These are phyloP conservation scores for Wickerhamomyces chambardii DNA, from an alignment of 805 yeast genomes.

Conservation along the genomic window DNA sequence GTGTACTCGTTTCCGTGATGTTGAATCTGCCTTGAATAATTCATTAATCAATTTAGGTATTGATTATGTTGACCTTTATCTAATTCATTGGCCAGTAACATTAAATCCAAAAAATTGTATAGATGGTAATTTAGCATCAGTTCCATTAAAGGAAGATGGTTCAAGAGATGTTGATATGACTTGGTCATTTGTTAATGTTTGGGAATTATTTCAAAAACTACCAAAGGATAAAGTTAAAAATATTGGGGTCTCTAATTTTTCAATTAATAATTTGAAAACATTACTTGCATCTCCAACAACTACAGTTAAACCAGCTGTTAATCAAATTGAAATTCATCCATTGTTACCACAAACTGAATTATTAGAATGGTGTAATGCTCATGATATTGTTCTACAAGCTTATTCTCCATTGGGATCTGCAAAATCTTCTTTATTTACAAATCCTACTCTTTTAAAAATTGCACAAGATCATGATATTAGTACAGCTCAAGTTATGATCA, in stretches of 20 bases:
- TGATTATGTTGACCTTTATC: slow-evolving; percentile 67
- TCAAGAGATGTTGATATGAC: slow-evolving; percentile 25
- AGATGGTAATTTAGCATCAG: slow-evolving; percentile 14
- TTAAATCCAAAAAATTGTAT: slow-evolving; percentile 29
- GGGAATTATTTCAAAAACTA: slow-evolving; percentile 54
- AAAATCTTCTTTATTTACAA: slow-evolving; percentile 39
- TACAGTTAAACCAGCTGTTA: slow-evolving; percentile 52
- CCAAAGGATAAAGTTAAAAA: slow-evolving; percentile 46
- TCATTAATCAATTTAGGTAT: slow-evolving; percentile 53
- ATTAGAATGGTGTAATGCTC: slow-evolving; percentile 35
- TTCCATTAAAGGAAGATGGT: slow-evolving; percentile 28
- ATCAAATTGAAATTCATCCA: slow-evolving; percentile 77
- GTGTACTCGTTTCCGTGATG: slow-evolving; percentile 37
- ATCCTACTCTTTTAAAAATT: slow-evolving; percentile 29
- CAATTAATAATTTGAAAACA: slow-evolving; percentile 39
- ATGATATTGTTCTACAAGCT: slow-evolving; percentile 55
- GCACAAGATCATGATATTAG: slow-evolving; percentile 30
- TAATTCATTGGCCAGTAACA: slow-evolving; percentile 76
- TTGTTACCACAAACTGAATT: slow-evolving; percentile 57
- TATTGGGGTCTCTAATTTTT: slow-evolving; percentile 73
- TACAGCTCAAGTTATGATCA: slow-evolving; percentile 41
- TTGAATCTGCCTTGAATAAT: slow-evolving; percentile 39
- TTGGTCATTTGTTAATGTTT: slow-evolving; percentile 46
- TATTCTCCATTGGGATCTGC: slow-evolving; percentile 68
- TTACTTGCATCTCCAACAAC: slow-evolving; percentile 40